Evolutionary conservation across 129 eudicot species (phyloP).

Genomic region (Silybum marianum): DNA sequence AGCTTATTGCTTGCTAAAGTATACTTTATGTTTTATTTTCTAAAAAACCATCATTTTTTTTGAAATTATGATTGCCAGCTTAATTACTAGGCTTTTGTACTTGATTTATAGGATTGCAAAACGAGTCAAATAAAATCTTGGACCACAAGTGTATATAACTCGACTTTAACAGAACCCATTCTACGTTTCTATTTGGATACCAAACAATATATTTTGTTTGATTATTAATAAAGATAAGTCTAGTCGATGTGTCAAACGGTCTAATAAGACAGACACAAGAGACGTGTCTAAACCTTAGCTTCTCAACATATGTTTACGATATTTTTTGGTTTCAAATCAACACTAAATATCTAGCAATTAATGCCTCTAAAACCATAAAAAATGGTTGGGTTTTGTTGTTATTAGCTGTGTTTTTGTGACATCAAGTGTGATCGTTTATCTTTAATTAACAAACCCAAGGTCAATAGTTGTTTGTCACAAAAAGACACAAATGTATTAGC

Average conservation of each 20-base stretch:
- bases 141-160: neutral
- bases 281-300: neutral
- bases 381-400: constrained; percentile 3
- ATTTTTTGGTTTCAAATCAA: neutral
- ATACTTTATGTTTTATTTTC: too few species aligned
- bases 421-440: neutral
- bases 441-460: neutral
- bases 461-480: constrained; percentile 9
- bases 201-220: neutral
- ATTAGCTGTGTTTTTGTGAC: constrained; percentile 27
- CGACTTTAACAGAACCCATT: neutral
- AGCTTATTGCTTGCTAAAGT: neutral
- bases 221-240: neutral
- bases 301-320: neutral
- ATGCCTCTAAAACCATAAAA: constrained; percentile 3
- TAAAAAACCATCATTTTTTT: too few species aligned
- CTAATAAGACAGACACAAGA: neutral
- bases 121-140: neutral
- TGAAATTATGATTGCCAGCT: too few species aligned
- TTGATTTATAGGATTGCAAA: neutral
- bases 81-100: neutral
- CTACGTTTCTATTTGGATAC: neutral
- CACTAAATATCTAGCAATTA: neutral
- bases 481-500: constrained; percentile 15
- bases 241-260: neutral